Base-by-base conservation (phyloP, 768 basidiomycete genomes). In the Cyclocybe cylindracea region DNA sequence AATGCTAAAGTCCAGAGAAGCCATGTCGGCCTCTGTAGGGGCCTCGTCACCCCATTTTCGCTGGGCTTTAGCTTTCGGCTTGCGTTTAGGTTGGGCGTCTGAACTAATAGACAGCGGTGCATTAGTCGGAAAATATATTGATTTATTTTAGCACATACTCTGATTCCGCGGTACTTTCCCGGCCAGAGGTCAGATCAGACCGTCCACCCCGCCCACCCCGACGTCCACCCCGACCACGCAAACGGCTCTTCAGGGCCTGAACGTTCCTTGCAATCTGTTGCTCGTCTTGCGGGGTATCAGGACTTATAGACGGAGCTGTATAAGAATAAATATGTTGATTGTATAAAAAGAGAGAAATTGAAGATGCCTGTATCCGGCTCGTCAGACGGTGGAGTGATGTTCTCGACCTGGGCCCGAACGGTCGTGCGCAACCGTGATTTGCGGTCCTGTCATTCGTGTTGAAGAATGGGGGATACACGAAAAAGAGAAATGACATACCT, bases 221-320 rank as follows among this genome's bases (percentile, higher is more conserved):
- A 52, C 83, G 72, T 2, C 82, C 83, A 0, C 86, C 88, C 46
- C 87, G 77, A 24, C 89, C 89, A 48, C 91, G 89, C 44, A 97
- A 70, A 32, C 92, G 79, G 46, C 80, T 86, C 69, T 95, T 97
- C 48, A 99, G 76, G 0, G 91, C 91, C 59, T 94, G 87, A 1
- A 97, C 90, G 63, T 95, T 97, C 58, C 91, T 79, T 3, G 95
- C 86, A 55, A 98, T 98, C 61, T 94, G 86, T 63, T 96, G 89
- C 51, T 91, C 93, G 55, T 94, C 92, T 38, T 80, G 78, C 2
- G 82, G 74, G 2, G 72, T 66, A 38, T 84, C 82, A 16, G 76
- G 52, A 51, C 63, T 64, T 29, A 63, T 53, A 7, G 68, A 62
- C 1, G 72, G 70, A 9, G 56, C 71, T 73, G 41, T 0, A 47